Evolutionary conservation across 257 asterid species (phyloP).

Genomic region (Datura wrightii): DNA sequence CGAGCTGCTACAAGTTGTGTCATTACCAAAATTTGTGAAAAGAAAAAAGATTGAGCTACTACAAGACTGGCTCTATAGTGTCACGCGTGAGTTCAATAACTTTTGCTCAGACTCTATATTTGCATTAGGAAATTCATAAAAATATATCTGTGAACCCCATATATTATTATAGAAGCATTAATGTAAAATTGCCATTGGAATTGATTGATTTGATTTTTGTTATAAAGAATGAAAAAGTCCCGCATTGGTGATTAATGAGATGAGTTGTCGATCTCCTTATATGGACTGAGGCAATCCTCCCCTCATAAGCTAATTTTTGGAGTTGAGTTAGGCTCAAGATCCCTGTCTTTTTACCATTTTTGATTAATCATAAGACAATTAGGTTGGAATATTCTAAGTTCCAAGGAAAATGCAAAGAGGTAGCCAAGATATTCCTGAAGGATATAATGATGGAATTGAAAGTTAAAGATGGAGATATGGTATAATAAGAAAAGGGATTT

Average conservation of each 20-base stretch:
- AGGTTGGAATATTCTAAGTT: constrained; percentile 16
- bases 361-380: too few relatives aligned
- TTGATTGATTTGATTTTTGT: too few relatives aligned
- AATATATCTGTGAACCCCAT: not conserved
- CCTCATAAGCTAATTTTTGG: too few relatives aligned
- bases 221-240: too few relatives aligned
- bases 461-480: not conserved
- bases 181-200: not conserved
- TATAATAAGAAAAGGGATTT: not conserved
- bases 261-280: too few relatives aligned
- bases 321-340: too few relatives aligned
- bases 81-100: not conserved
- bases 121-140: not conserved
- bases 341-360: too few relatives aligned
- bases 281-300: too few relatives aligned
- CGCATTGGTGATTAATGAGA: too few relatives aligned
- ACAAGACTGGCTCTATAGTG: not conserved
- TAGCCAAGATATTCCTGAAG: not conserved
- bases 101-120: not conserved
- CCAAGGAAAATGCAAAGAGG: constrained; percentile 1
- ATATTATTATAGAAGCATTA: not conserved
- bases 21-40: not conserved
- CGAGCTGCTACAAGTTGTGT: not conserved
- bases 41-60: not conserved
- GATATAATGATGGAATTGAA: not conserved